Percentiles rank a stretch among this genome's conserved stretches.
phyloP scores from a whole-genome alignment of 75 land plant species.

The Pinus tabuliformis region DNA sequence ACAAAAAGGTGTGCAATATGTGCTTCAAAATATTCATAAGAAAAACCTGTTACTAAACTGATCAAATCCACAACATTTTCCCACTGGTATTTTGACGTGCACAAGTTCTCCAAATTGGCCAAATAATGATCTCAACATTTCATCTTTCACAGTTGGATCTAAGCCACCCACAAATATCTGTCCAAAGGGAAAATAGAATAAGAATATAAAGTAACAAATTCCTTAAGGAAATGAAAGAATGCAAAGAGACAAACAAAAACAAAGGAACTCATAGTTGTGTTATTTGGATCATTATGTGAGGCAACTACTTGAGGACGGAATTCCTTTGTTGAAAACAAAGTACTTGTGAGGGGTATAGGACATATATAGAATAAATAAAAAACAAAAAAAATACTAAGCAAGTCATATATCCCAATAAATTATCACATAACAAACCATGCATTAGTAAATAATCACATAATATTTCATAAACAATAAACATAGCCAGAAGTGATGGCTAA shows the following conservation, averaged over 20 bases:
- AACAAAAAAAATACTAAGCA: too few species aligned
- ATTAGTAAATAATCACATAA: too few species aligned
- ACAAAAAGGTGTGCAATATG: too few species aligned
- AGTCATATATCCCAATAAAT: too few species aligned
- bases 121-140: slow-evolving; percentile 70
- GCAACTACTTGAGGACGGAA: slow-evolving; percentile 50
- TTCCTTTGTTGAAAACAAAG: slow-evolving; percentile 40
- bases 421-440: too few species aligned
- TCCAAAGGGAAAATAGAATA: background rate
- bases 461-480: too few species aligned
- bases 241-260: slow-evolving; percentile 1
- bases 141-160: slow-evolving; percentile 82
- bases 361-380: too few species aligned
- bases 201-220: background rate
- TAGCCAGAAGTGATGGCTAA: too few species aligned
- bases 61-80: slow-evolving; percentile 96
- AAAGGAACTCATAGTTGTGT: slow-evolving; percentile 81
- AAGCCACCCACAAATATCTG: slow-evolving; percentile 91
- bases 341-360: too few species aligned
- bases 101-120: slow-evolving; percentile 79
- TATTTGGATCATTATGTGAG: slow-evolving; percentile 81
- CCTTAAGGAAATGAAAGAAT: background rate
- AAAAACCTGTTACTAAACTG: slow-evolving; percentile 83
- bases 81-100: slow-evolving; percentile 92
- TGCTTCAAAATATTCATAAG: too few species aligned